phyloP scores from a whole-genome alignment of 2,329 filamentous ascomycete genomes.

The Microdochium paspali region DNA sequence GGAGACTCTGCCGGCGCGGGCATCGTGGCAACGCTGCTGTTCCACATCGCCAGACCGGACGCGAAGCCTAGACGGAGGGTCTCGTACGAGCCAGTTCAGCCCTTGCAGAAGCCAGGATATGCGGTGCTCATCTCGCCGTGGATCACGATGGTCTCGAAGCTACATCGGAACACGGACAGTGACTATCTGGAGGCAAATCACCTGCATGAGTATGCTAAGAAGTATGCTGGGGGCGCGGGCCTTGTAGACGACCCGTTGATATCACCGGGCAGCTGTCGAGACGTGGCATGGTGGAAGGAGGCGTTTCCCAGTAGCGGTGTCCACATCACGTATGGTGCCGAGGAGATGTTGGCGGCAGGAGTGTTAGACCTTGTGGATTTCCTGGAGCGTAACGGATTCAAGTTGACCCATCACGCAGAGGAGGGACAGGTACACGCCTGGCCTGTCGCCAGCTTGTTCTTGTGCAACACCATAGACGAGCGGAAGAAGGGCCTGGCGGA shows the following conservation, averaged over 20 bases:
- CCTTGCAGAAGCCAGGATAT: constrained; percentile 31
- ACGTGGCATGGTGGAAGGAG: constrained; percentile 54
- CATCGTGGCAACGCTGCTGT: constrained; percentile 61
- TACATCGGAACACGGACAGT: constrained; percentile 58
- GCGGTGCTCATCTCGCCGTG: constrained; percentile 74
- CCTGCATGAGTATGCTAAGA: constrained; percentile 59
- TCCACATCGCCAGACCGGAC: constrained; percentile 43
- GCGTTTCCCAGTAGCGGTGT: constrained; percentile 60
- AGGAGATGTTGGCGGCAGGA: constrained; percentile 70
- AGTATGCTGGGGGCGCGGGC: constrained; percentile 50
- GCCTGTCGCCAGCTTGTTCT: constrained; percentile 62
- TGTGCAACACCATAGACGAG: constrained; percentile 36
- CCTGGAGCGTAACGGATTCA: constrained; percentile 41
- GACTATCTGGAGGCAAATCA: constrained; percentile 65
- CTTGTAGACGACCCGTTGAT: constrained; percentile 43
- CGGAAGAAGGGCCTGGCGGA: constrained; percentile 40
- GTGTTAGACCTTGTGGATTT: constrained; percentile 50
- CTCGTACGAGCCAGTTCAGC: constrained; percentile 21
- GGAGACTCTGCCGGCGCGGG: constrained; percentile 77
- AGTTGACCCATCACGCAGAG: constrained; percentile 50
- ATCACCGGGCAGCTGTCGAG: constrained; percentile 65
- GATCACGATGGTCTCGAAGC: constrained; percentile 60
- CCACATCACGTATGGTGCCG: constrained; percentile 61
- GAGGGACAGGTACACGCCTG: constrained; percentile 68
- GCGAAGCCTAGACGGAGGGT: neutral